Conservation (phyloP, 2,329 filamentous ascomycete genomes). For the Diaporthe sp. region DNA sequence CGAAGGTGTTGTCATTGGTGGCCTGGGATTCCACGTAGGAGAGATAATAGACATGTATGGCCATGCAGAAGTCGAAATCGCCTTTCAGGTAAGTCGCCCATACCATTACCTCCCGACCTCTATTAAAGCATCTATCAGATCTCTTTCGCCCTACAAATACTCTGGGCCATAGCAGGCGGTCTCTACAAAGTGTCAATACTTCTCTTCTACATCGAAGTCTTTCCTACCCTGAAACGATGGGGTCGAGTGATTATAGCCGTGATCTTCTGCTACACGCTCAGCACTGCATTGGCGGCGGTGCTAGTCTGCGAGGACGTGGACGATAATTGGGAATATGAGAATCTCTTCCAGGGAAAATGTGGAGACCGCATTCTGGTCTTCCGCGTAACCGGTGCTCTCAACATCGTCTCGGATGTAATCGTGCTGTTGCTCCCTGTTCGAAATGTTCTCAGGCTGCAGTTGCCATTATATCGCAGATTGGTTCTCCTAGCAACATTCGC, state of each 20-base stretch:
- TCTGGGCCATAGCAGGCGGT: constrained; percentile 15
- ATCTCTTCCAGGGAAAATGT: neutral
- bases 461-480: constrained; percentile 14
- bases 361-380: constrained; percentile 13
- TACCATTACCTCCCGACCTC: rapidly evolving
- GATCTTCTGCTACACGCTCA: constrained; percentile 11
- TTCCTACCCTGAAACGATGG: constrained; percentile 4
- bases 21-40: constrained; percentile 1
- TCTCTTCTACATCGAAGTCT: constrained; percentile 19
- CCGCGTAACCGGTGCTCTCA: constrained; percentile 2
- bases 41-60: constrained; percentile 23
- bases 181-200: constrained; percentile 29
- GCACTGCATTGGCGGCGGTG: neutral
- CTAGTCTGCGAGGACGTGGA: constrained; percentile 14
- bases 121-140: neutral
- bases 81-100: neutral
- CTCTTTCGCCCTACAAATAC: constrained; percentile 21
- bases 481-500: constrained; percentile 25
- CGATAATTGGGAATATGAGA: constrained; percentile 22
- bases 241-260: neutral
- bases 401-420: constrained; percentile 19
- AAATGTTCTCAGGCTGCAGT: constrained; percentile 18
- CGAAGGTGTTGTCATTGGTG: constrained; percentile 12
- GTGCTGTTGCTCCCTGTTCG: constrained; percentile 22
- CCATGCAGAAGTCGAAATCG: constrained; percentile 9